Base-by-base conservation (phyloP, 306 rosid species). In the Acacia acuminata region DNA sequence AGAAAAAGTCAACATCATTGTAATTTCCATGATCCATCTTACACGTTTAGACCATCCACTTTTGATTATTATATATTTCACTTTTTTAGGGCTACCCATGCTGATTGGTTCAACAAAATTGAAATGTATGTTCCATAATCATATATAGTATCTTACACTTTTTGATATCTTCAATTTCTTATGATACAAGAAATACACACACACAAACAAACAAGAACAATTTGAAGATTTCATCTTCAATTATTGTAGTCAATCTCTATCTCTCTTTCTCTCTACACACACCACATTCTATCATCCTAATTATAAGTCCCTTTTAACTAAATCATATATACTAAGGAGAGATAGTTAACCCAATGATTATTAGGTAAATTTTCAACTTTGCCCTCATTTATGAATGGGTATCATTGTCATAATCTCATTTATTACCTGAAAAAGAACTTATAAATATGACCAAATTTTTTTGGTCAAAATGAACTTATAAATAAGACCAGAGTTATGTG, bases 1-100 rank as follows among this genome's bases (percentile, higher is more conserved):
- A 60, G 4, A 7, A 79, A 79, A 77, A 77, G 87, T 80, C 81
- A 83, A 83, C 63, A 19, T 55, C 22, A 55, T 45, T 72, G 75
- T 44, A 55, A 71, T 56, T 43, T 77, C 63, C 43, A 75, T 79
- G 76, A 5, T 74, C 78, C 81, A 82, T 65, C 70, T n/a, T 58
- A 55, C 85, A 12, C 3, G 12, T 27, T 63, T 14, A 14, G 20
- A 64, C 36, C 2, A 30, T 13, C 70, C 15, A 13, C 20, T 27
- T 13, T 6, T 25, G 36, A 4, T 64, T 64, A 14, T 10, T 25
- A 25, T 63, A 12, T 27, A 25, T 63, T 63, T 2, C 69, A 27
- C 40, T 63, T 4, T 27, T 27, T 22, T n/a, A 7, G 11, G 63
- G 27, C 63, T 8, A 20, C 63, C 25, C 0, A n/a, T 56, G 36